These are phyloP conservation scores for Blastocystis sp. DNA, from an alignment of 352 stramenopile genomes.

Conservation along the genomic window DNA sequence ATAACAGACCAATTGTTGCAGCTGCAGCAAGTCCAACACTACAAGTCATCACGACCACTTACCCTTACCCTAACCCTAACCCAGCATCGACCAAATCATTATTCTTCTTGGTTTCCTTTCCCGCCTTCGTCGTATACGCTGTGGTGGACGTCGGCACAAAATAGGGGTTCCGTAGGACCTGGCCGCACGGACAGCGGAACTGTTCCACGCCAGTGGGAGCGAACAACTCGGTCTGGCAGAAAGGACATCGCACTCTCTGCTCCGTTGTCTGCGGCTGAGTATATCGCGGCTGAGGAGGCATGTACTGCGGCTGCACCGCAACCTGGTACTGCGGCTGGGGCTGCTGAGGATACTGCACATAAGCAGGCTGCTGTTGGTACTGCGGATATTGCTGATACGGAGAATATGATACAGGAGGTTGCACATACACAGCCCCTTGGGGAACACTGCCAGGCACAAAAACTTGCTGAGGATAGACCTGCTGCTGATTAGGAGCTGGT, in stretches of 20 bases:
- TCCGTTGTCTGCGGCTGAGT: not conserved
- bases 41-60: not conserved
- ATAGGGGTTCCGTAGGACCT: constrained; percentile 11
- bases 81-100: not conserved
- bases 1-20: not conserved
- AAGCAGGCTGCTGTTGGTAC: not conserved
- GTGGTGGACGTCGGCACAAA: not conserved
- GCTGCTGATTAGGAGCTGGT: not conserved
- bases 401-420: not conserved
- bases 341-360: not conserved
- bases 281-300: not conserved
- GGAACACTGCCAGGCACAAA: not conserved
- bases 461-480: not conserved
- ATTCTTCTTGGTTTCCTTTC: not conserved
- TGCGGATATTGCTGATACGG: not conserved
- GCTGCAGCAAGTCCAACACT: constrained; percentile 1
- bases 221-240: not conserved
- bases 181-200: constrained; percentile 48
- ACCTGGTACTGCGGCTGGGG: not conserved
- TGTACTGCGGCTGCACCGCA: not conserved
- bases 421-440: not conserved
- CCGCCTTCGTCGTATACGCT: not conserved
- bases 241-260: not conserved
- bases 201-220: not conserved
- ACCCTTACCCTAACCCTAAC: constrained; percentile 3